Base-by-base conservation (phyloP, 2,329 filamentous ascomycete species). In the Neoscytalidium dimidiatum region DNA sequence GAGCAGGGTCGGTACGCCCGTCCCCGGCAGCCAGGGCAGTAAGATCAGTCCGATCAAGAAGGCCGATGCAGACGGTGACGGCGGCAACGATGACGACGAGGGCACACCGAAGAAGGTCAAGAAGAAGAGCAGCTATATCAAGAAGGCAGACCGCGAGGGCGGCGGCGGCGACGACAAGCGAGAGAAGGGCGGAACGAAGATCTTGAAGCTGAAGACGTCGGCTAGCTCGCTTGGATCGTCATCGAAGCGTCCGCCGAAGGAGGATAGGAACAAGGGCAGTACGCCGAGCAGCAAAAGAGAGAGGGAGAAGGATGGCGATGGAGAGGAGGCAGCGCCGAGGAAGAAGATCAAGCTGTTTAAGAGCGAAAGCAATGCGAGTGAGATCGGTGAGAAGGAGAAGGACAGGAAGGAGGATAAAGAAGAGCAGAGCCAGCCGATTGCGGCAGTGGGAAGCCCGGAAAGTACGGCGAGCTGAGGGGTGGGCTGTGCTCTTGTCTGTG, bases 101-200 rank as follows among this genome's bases (percentile, higher is more conserved):
- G 77, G 78, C 11, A 80, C 78, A 21, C 76, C 80, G 48, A 74
- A 78, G 52, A 81, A 81, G 58, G 82, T 83, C 69, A 84, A 83
- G 74, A 84, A 84, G 73, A 83, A 83, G 69, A 74, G 72, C 58
- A 74, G 74, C 3, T 78, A 78, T 62, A 66, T 78, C 43, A 78
- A 78, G 67, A 78, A 78, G 56, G 77, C 75, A 4, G 77, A 78
- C 51, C 72, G 76, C 14, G 75, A 76, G 28, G 67, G 71, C 28
- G 62, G 68, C 4, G 28, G 44, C 56, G 11, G 28, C 9, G 77
- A 77, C 56, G 72, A 77, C 65, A 77, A 77, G 65, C 68, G 77
- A 3, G 77, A 77, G 49, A 71, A 72, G 0, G 68, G 69, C 29
- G 44, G 72, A 72, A 65, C 69, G 69, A 21, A 76, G 73, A 62